phyloP scores from a whole-genome alignment of 2,329 filamentous ascomycete species.

The Blumeria graminis region DNA sequence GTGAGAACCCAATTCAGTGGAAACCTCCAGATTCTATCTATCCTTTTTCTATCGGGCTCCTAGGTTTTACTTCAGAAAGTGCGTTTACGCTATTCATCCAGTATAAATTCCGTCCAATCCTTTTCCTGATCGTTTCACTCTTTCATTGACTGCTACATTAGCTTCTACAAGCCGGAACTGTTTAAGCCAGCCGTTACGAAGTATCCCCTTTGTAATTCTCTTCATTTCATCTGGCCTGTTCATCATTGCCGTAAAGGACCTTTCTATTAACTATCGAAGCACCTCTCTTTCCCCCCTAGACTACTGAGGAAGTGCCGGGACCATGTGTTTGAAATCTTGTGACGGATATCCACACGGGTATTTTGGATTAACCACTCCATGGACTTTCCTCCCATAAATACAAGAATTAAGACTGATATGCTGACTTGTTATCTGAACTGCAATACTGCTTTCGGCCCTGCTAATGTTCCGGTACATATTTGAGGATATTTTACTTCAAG shows the following conservation, averaged over 20 bases:
- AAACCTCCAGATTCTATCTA: no score
- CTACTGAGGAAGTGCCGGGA: not conserved
- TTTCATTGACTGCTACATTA: no score
- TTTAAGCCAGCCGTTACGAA: not conserved
- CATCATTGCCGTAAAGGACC: not conserved
- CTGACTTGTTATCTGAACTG: not conserved
- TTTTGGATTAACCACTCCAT: not conserved
- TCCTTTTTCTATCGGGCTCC: no score
- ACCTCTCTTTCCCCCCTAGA: not conserved
- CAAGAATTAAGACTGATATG: not conserved
- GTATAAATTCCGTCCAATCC: no score
- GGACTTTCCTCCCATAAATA: not conserved
- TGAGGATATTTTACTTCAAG: no score
- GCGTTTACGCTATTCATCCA: no score
- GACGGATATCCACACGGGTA: not conserved
- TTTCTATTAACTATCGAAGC: not conserved
- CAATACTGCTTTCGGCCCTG: not conserved
- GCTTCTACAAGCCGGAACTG: not conserved
- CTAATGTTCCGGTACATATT: not conserved
- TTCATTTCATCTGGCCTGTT: not conserved
- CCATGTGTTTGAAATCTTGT: not conserved
- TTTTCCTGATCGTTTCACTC: no score
- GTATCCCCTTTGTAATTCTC: not conserved
- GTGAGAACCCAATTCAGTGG: no score
- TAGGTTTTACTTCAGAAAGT: no score